A percentile compares a stretch with the other conserved stretches of the same genome.
These are phyloP conservation scores for Gossypium ekmanianum DNA, from an alignment of 345 rosid species.

Conservation along the genomic window DNA sequence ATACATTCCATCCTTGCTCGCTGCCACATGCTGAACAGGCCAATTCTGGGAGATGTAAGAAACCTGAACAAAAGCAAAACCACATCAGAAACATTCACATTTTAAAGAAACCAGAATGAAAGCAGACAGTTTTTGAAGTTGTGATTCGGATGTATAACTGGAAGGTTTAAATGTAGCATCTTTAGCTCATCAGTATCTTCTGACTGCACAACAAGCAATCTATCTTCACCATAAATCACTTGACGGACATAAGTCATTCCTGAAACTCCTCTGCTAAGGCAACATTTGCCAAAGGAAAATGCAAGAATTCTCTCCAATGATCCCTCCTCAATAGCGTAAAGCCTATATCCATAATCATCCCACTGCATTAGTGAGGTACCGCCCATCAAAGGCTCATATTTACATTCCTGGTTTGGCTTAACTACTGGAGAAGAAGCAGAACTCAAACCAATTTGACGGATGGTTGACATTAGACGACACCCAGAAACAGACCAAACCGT, in stretches of 20 bases:
- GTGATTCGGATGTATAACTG: slow-evolving; percentile 49
- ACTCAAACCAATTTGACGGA: slow-evolving; percentile 85
- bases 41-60: slow-evolving; percentile 89
- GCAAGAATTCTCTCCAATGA: slow-evolving; percentile 78
- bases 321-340: slow-evolving; percentile 85
- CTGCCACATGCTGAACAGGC: slow-evolving; percentile 99
- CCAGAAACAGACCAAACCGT: slow-evolving; percentile 98
- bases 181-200: slow-evolving; percentile 92
- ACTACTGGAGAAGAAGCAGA: slow-evolving; percentile 74
- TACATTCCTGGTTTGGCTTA: slow-evolving; percentile 71
- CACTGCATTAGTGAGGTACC: slow-evolving; percentile 91
- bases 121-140: slow-evolving; percentile 7
- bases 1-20: slow-evolving; percentile 95
- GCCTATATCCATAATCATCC: slow-evolving; percentile 93
- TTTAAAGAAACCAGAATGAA: slow-evolving; percentile 20
- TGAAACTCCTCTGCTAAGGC: slow-evolving; percentile 90
- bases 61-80: slow-evolving; percentile 50
- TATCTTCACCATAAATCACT: slow-evolving; percentile 93
- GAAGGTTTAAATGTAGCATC: slow-evolving; percentile 87
- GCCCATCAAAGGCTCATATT: slow-evolving; percentile 77
- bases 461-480: slow-evolving; percentile 94
- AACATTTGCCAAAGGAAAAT: slow-evolving; percentile 95
- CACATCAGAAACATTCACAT: slow-evolving; percentile 26
- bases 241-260: slow-evolving; percentile 90
- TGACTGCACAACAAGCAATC: slow-evolving; percentile 92